These are phyloP conservation scores for Pseudozyma sp. DNA, from an alignment of 1,284 basidiomycete genomes.

Conservation along the genomic window DNA sequence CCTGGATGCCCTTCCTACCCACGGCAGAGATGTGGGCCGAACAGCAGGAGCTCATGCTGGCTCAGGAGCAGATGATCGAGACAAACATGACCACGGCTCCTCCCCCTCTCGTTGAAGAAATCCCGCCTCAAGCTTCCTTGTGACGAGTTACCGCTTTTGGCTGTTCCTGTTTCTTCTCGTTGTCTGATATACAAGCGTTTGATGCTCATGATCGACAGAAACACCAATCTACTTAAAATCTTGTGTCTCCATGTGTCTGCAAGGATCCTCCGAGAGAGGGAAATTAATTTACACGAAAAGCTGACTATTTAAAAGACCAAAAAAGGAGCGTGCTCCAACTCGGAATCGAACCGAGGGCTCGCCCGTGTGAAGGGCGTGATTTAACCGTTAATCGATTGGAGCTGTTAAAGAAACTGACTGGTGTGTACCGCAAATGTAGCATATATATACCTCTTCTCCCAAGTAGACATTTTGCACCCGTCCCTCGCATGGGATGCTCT, in stretches of 20 bases:
- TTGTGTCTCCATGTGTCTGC: too few species aligned
- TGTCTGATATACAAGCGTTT: too few species aligned
- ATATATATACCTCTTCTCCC: conserved; percentile 21
- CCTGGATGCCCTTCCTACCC: conserved; percentile 50
- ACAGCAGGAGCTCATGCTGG: conserved; percentile 41
- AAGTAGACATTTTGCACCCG: not conserved
- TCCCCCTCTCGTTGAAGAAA: conserved; percentile 2
- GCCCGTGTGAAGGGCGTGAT: conserved; percentile 53
- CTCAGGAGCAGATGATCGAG: conserved; percentile 37
- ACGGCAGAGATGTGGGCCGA: conserved; percentile 42
- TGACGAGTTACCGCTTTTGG: too few species aligned
- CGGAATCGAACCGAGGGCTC: conserved; percentile 53
- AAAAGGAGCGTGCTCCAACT: conserved; percentile 29
- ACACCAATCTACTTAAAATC: too few species aligned
- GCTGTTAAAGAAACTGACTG: conserved; percentile 1
- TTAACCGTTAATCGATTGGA: conserved; percentile 53
- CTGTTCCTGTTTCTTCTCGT: too few species aligned
- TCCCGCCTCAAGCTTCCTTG: too few species aligned
- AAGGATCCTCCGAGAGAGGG: too few species aligned
- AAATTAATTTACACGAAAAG: too few species aligned
- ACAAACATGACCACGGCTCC: conserved; percentile 18
- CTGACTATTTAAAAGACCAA: not conserved
- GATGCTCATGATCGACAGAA: too few species aligned
- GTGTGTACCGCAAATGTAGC: not conserved
- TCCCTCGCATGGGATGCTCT: too few species aligned